These are phyloP conservation scores for Mucor sp. DNA, from an alignment of 371 early-diverging fungal species.

Conservation along the genomic window DNA sequence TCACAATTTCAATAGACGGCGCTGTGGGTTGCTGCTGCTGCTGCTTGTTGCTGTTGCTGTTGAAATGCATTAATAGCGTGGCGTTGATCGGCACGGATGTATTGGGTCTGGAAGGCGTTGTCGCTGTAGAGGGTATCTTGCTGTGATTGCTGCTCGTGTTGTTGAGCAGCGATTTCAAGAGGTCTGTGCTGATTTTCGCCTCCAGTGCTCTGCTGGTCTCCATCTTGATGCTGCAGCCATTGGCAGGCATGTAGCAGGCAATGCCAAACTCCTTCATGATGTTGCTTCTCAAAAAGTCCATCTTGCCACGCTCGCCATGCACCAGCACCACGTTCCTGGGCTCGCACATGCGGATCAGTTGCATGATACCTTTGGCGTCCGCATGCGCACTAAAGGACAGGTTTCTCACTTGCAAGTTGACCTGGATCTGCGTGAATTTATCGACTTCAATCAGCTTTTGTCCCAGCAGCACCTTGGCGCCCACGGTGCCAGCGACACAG, in stretches of 20 bases:
- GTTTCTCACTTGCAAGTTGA: slow-evolving; percentile 93
- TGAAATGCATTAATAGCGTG: slow-evolving; percentile 19
- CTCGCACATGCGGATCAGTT: slow-evolving; percentile 90
- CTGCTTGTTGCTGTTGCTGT: slow-evolving; percentile 3
- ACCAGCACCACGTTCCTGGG: slow-evolving; percentile 98
- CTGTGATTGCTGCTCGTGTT: no score
- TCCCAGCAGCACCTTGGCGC: slow-evolving; percentile 93
- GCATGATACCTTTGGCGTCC: slow-evolving; percentile 98
- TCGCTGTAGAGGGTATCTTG: not conserved
- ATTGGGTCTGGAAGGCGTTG: slow-evolving; percentile 4
- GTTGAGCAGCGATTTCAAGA: slow-evolving; percentile 46
- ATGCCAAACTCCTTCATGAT: slow-evolving; percentile 85
- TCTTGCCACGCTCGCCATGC: slow-evolving; percentile 95
- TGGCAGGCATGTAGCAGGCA: slow-evolving; percentile 89
- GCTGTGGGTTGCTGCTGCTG: not conserved
- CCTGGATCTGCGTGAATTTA: slow-evolving; percentile 71
- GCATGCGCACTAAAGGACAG: slow-evolving; percentile 99
- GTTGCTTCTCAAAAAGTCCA: slow-evolving; percentile 85
- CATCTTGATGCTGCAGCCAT: slow-evolving; percentile 76
- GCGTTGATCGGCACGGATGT: slow-evolving; percentile 25
- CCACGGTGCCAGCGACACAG: slow-evolving; percentile 95
- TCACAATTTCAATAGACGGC: slow-evolving; percentile 22
- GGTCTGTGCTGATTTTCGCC: slow-evolving; percentile 57
- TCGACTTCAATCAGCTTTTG: slow-evolving; percentile 85
- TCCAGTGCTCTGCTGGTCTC: slow-evolving; percentile 61